Evolutionary conservation across 108 stramenopile genomes (phyloP).

Genomic region (Cyclostephanos tholiformis): DNA sequence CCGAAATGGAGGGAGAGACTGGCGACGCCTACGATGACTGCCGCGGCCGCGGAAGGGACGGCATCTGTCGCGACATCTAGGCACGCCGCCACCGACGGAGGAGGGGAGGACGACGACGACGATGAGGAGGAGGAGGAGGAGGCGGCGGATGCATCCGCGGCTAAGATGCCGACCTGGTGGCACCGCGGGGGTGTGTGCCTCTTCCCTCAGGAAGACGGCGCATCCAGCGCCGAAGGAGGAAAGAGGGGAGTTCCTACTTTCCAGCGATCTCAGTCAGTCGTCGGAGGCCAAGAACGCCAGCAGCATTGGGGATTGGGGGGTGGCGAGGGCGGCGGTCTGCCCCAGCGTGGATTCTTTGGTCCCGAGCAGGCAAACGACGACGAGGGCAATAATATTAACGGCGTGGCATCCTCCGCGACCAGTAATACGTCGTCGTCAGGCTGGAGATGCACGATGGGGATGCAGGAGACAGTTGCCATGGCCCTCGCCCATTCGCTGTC

Average conservation of each 20-base stretch:
- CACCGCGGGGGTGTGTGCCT: slow-evolving; percentile 47
- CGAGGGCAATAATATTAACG: slow-evolving; percentile 19
- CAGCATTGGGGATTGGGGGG: neutral
- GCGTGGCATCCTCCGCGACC: slow-evolving; percentile 11
- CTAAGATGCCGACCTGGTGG: slow-evolving; percentile 23
- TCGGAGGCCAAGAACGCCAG: neutral
- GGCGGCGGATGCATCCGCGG: slow-evolving; percentile 18
- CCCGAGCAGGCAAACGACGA: slow-evolving; percentile 3
- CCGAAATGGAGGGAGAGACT: slow-evolving; percentile 73
- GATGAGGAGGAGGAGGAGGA: slow-evolving; percentile 3
- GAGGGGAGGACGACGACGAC: slow-evolving; percentile 7
- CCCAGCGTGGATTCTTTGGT: slow-evolving; percentile 14
- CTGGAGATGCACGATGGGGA: slow-evolving; percentile 67
- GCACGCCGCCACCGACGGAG: neutral
- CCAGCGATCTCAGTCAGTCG: neutral
- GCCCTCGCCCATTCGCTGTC: slow-evolving; percentile 84
- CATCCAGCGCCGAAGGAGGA: neutral
- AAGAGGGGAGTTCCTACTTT: neutral
- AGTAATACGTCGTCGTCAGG: neutral
- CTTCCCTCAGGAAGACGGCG: slow-evolving; percentile 35
- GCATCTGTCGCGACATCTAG: slow-evolving; percentile 1
- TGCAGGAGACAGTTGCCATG: slow-evolving; percentile 90
- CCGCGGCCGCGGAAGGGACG: neutral
- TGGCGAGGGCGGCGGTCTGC: neutral
- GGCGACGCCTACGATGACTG: neutral